These are phyloP conservation scores for Psidium friedrichsthalianum DNA, from an alignment of 345 rosid genomes.

Conservation along the genomic window DNA sequence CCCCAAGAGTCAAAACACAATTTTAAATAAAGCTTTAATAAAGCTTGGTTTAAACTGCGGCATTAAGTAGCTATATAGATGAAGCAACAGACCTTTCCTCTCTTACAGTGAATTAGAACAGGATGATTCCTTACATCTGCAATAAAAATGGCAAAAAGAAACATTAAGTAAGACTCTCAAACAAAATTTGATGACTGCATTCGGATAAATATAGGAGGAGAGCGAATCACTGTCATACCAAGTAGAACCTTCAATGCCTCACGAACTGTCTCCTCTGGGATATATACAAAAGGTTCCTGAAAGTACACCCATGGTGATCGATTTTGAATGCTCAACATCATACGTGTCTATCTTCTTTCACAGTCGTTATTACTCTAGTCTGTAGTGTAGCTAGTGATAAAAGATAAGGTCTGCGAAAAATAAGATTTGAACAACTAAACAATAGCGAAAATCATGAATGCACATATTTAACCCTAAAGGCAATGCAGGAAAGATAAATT, in stretches of 20 bases:
- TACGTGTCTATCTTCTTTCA: not conserved
- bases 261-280: conserved; percentile 65
- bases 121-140: conserved; percentile 91
- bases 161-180: not conserved
- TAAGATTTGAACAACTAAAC: not conserved
- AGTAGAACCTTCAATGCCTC: conserved; percentile 84
- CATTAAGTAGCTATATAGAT: not conserved
- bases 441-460: not conserved
- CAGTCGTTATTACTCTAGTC: not conserved
- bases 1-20: not conserved
- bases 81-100: conserved; percentile 63
- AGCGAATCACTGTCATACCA: conserved; percentile 30
- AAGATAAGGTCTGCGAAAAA: not conserved
- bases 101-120: conserved; percentile 75
- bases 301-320: conserved; percentile 4
- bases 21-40: not conserved
- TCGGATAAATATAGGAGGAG: not conserved
- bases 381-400: not conserved
- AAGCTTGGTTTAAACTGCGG: not conserved
- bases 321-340: not conserved
- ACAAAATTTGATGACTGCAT: not conserved
- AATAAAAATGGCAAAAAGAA: not conserved
- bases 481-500: not conserved
- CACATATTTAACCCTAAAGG: not conserved
- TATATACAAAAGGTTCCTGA: conserved; percentile 83